Conservation (phyloP, 2,329 filamentous ascomycete genomes). For the Tolypocladium pustulatum region DNA sequence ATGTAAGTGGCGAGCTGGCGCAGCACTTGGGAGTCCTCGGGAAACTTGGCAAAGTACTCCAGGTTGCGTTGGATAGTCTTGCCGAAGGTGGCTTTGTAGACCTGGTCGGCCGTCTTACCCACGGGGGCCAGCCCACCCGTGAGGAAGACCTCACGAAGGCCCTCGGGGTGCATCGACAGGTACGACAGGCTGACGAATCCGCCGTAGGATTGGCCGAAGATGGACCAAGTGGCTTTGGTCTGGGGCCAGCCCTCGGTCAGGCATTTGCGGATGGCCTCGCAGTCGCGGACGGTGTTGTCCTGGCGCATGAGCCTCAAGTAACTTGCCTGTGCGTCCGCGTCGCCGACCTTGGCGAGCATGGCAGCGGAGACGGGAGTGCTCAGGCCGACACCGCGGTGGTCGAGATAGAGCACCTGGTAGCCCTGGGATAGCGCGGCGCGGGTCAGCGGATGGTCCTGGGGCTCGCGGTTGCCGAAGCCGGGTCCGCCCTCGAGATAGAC, state of each 20-base stretch:
- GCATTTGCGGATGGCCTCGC: slow-evolving; percentile 70
- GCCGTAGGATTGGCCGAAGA: slow-evolving; percentile 86
- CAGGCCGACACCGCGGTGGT: slow-evolving; percentile 82
- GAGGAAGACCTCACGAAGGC: slow-evolving; percentile 71
- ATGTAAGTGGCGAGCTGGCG: slow-evolving; percentile 58
- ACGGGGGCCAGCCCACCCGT: slow-evolving; percentile 77
- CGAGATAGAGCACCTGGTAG: slow-evolving; percentile 78
- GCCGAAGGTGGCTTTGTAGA: slow-evolving; percentile 63
- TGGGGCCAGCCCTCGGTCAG: slow-evolving; percentile 60
- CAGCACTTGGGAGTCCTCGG: slow-evolving; percentile 63
- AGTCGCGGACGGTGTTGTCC: slow-evolving; percentile 82
- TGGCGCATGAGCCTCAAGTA: slow-evolving; percentile 81
- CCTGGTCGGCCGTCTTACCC: slow-evolving; percentile 57
- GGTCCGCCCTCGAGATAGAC: slow-evolving; percentile 82
- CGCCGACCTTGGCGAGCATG: slow-evolving; percentile 42
- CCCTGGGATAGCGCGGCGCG: slow-evolving; percentile 63
- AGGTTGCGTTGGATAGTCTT: slow-evolving; percentile 63
- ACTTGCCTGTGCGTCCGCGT: slow-evolving; percentile 54
- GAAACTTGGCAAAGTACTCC: slow-evolving; percentile 76
- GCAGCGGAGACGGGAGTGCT: slow-evolving; percentile 69
- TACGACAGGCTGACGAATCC: slow-evolving; percentile 81
- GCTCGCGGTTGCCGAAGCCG: slow-evolving; percentile 64
- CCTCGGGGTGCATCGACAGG: slow-evolving; percentile 68
- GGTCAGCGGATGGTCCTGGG: slow-evolving; percentile 65
- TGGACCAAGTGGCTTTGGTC: slow-evolving; percentile 68